These are phyloP conservation scores for Pharnaceum exiguum DNA, from an alignment of 148 eudicot species.

Conservation along the genomic window DNA sequence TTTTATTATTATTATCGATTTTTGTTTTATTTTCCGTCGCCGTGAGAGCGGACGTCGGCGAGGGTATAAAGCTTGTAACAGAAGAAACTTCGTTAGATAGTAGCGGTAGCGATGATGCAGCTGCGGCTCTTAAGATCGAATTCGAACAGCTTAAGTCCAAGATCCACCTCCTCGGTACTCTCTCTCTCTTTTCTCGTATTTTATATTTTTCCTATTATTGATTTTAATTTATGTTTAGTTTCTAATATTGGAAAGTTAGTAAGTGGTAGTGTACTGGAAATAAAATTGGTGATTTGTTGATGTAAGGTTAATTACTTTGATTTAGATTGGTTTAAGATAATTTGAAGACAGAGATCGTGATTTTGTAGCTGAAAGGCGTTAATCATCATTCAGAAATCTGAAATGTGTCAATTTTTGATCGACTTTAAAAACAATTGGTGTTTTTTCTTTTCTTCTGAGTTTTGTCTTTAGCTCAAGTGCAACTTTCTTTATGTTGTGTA, in stretches of 20 bases:
- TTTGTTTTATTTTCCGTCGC: too few relatives aligned
- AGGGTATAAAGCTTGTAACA: not conserved
- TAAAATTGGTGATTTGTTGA: not conserved
- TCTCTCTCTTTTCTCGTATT: not conserved
- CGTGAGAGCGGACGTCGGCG: constrained; percentile 16
- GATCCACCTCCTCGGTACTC: constrained; percentile 54
- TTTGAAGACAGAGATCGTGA: too few relatives aligned
- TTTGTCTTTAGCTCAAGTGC: too few relatives aligned
- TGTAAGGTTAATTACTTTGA: too few relatives aligned
- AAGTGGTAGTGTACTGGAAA: constrained; percentile 3
- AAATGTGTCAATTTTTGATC: too few relatives aligned
- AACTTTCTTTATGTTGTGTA: too few relatives aligned
- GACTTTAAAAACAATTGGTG: too few relatives aligned
- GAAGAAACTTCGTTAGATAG: constrained; percentile 20
- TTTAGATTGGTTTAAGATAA: too few relatives aligned
- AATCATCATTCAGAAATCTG: too few relatives aligned
- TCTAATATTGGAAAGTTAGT: not conserved
- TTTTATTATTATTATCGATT: too few relatives aligned
- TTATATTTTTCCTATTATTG: not conserved
- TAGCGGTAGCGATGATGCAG: constrained; percentile 32
- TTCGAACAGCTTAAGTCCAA: constrained; percentile 54
- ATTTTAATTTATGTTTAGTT: not conserved
- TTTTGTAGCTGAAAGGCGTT: too few relatives aligned
- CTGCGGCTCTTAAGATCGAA: constrained; percentile 30
- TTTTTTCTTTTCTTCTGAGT: too few relatives aligned